Evolutionary conservation across 768 basidiomycete species (phyloP), one percentile per base, ranked within the genome.

Genomic region (Nevesoporus exiguus): DNA sequence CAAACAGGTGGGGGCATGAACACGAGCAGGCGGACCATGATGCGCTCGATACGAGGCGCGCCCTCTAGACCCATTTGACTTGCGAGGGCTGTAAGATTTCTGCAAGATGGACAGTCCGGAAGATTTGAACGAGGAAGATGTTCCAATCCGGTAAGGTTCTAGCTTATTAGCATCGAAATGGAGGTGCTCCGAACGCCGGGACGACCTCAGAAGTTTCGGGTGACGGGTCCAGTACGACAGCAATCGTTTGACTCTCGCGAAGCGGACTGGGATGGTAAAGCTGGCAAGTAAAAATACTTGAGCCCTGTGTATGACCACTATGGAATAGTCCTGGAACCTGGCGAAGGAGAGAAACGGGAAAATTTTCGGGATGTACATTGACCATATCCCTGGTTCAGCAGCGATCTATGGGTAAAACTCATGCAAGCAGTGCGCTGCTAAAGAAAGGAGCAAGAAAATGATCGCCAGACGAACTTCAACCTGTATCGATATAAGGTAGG

Each of bases 31-130:
- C 13, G 56, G 51, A 6, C 62, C 68, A 22, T 1, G 59, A 39
- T 68, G 51, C 8, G 39, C 52, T 45, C 62, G 64, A 47, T 64
- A 65, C 17, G 66, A 64, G 1, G 55, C 48, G 25, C 64, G 64
- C 10, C 64, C 68, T n/a, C n/a, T 21, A 2, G 67, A 66, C 22
- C 64, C 68, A 21, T n/a, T 21, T 3, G 67, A 66, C 22, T 19
- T 49, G 49, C 36, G 37, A 56, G 64, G 60, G 43, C 34, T 39
- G n/a, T 0, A 29, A 4, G 66, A 65, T 9, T n/a, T 49, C 29
- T 36, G 57, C 8, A 65, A 64, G 24, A 41, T 9, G 3, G 65
- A 62, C 5, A 11, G 3, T 33, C 33, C 48, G 5, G 62, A 65
- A 37, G 63, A 66, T 22, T 27, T 56, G 7, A 39, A 10, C 36